Conservation (phyloP, 192 early-diverging fungal genomes). For the Endogone sp. region DNA sequence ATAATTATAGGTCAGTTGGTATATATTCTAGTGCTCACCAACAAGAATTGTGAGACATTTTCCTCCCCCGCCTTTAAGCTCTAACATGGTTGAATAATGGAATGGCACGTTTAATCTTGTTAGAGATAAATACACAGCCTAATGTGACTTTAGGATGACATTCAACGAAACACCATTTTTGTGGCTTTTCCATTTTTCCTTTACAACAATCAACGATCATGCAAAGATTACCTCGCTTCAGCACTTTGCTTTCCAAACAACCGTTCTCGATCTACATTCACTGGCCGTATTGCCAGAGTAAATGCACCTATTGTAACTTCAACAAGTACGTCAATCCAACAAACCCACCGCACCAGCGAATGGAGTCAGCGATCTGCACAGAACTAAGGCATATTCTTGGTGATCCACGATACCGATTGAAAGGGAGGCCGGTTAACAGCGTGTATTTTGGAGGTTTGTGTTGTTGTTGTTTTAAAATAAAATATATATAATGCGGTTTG, state of each 20-base stretch:
- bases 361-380: slow-evolving; percentile 29
- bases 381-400: slow-evolving; percentile 36
- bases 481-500: background rate
- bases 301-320: slow-evolving; percentile 57
- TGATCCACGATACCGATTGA: slow-evolving; percentile 21
- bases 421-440: slow-evolving; percentile 30
- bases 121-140: too few relatives aligned
- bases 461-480: slow-evolving; percentile 4
- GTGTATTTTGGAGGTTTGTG: slow-evolving; percentile 45
- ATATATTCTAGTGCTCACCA: too few relatives aligned
- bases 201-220: background rate
- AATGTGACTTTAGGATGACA: too few relatives aligned
- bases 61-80: too few relatives aligned
- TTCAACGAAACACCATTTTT: too few relatives aligned
- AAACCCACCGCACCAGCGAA: slow-evolving; percentile 35
- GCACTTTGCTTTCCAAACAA: slow-evolving; percentile 2
- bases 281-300: slow-evolving; percentile 56
- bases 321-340: slow-evolving; percentile 50
- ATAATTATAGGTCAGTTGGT: too few relatives aligned
- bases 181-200: background rate
- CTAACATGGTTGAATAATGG: too few relatives aligned
- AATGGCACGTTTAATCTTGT: too few relatives aligned
- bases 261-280: slow-evolving; percentile 50
- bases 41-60: too few relatives aligned
- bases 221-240: background rate